Base-by-base conservation (phyloP, 2,329 filamentous ascomycete species). In the Endocalyx cinctus region DNA sequence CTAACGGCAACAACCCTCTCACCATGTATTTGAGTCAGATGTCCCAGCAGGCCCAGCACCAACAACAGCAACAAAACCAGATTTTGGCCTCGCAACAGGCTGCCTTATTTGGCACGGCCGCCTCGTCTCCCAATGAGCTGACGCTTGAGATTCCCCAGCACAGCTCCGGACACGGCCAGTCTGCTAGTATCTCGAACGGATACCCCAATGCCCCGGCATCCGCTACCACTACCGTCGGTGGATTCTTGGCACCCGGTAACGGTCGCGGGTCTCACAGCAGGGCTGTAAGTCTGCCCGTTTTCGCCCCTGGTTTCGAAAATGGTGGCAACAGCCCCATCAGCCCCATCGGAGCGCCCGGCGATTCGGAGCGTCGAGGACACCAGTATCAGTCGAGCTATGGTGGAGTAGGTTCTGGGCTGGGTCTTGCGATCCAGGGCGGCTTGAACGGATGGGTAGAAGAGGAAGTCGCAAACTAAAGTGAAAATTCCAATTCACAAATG, bases 21-120 rank as follows among this genome's bases (percentile, higher is more conserved):
- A 95, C 89, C 16, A 80, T 96, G 78, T 97, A 96, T 58, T 74
- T 96, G 38, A 90, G 82, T 61, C 87, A 94, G 54, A 77, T 90
- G 17, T 81, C 80, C 15, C 77, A 82, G 41, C 79, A 84, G 52
- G 74, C 77, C 12, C 82, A 86, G 44, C 74, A 79, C 30, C 84
- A 89, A 46, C 84, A 87, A 41, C 77, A 83, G 19, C 82, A 87
- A 46, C 81, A 88, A 45, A 77, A 84, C 34, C 78, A 84, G 43
- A 74, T 78, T 25, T 72, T 87, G 47, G 75, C 76, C 35, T 80
- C 78, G 20, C 87, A 92, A 54, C 87, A 94, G 59, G 81, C 82
- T 28, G 81, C 85, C 6, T 71, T 94, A 43, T 95, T 90, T 55
- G 84, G 82, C 42, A 82, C 82, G 41, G 81, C 80, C 17, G 72